Conservation (phyloP, 108 stramenopile species). For the Cyclotella kingstonii region DNA sequence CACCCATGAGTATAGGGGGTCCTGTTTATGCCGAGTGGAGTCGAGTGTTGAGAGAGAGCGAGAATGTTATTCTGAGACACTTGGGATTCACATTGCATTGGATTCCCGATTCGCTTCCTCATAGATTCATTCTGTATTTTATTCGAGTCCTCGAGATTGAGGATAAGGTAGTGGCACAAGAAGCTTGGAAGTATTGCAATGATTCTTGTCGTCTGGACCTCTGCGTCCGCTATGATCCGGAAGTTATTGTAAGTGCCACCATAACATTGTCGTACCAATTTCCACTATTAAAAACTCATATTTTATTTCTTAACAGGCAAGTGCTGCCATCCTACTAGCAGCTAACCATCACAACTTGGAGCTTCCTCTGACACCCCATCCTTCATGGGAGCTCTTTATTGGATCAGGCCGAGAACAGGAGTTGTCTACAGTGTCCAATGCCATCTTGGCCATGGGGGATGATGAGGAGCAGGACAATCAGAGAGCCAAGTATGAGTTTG, state of each 20-base stretch:
- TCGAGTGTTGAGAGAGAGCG: slow-evolving; percentile 41
- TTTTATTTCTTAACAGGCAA: slow-evolving; percentile 31
- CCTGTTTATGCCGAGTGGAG: slow-evolving; percentile 73
- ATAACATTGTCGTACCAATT: background rate
- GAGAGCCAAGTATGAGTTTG: slow-evolving; percentile 37
- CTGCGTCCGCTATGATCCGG: slow-evolving; percentile 69
- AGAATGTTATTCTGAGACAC: slow-evolving; percentile 56
- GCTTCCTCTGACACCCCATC: slow-evolving; percentile 49
- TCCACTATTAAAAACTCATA: background rate
- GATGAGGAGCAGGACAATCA: slow-evolving; percentile 4
- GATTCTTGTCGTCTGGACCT: slow-evolving; percentile 80
- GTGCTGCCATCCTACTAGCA: slow-evolving; percentile 61
- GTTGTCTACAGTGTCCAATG: slow-evolving; percentile 54
- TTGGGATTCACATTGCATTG: slow-evolving; percentile 83
- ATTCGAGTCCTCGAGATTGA: slow-evolving; percentile 43
- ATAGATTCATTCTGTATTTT: slow-evolving; percentile 75
- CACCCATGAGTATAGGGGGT: slow-evolving; percentile 51
- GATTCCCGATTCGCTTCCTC: slow-evolving; percentile 81
- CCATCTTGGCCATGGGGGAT: slow-evolving; percentile 51
- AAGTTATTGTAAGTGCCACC: slow-evolving; percentile 56
- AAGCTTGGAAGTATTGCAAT: slow-evolving; percentile 87
- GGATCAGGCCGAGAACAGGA: slow-evolving; percentile 36
- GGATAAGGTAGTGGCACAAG: slow-evolving; percentile 45
- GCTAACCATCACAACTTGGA: slow-evolving; percentile 31
- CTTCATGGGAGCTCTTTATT: slow-evolving; percentile 73